Evolutionary conservation across 202 grass and related monocot species (phyloP), one percentile per base, ranked within the genome.

Genomic region (Digitaria exilis): DNA sequence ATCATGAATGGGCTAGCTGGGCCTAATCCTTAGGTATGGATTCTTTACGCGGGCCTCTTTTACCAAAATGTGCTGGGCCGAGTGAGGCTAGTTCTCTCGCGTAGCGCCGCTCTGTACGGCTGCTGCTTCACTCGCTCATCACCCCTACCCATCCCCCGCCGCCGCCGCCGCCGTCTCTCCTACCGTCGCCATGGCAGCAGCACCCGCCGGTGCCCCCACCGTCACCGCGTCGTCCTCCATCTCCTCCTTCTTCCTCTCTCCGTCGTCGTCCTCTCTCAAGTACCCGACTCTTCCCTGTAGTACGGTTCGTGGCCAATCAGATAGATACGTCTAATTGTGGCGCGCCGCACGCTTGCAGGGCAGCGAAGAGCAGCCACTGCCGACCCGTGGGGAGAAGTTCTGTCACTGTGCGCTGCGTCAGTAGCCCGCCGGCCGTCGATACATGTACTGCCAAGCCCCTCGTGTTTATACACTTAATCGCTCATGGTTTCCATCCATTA

Each of bases 371-470:
- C 2, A 71, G 41, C 39, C 65, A 73, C 24, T 58, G 60, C 39
- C 83, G 46, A 17, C 28, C 71, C 17, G 19, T 31, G 58, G 70
- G 48, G 49, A 89, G 79, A 84, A 39, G 31, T 12, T 61, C 66
- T 29, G 2, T 73, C 42, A 52, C 42, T 11, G 51, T 86, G 22
- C 83, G 79, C 49, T 86, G 88, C 79, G 83, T 60, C 49, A 82
- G 58, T 26, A 82, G 78, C 41, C 50, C 88, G 14, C 79, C 79
- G 14, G 58, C 79, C 41, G 79, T 52, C 39, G 83, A 86, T 4
- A 73, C 88, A 65, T 76, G 88, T 89, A 82, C 73, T 11, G 6
- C 29, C 9, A 62, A 34, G 12, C 39, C 75, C 12, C 19, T 74
- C n/a, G 5, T 14, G 3, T 22, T 7, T 8, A 39, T 39, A 39